Evolutionary conservation across 2,329 filamentous ascomycete genomes (phyloP).

Genomic region (Cercospora zeina): DNA sequence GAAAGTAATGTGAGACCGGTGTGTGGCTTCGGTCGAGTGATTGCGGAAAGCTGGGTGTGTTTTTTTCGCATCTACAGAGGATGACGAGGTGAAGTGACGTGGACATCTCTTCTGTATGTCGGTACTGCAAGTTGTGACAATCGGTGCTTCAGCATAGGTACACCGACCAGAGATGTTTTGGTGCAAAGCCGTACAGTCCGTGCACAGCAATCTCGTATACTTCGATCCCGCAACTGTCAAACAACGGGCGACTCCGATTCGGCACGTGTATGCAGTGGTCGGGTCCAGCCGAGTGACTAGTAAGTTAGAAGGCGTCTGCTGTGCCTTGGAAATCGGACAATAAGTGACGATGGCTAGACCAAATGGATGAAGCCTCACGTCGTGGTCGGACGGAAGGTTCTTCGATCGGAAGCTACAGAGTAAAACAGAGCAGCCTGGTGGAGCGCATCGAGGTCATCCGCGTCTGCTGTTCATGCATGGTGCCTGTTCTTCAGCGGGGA

Average conservation of each 20-base stretch:
- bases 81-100: too few species aligned
- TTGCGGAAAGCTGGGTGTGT: not conserved
- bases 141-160: too few species aligned
- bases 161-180: not conserved
- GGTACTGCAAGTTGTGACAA: too few species aligned
- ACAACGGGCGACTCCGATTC: not conserved
- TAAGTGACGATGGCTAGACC: too few species aligned
- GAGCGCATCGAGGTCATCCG: not conserved
- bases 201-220: not conserved
- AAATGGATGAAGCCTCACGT: too few species aligned
- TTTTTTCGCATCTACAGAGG: too few species aligned
- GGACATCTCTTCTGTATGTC: too few species aligned
- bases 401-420: not conserved
- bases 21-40: conserved; percentile 1
- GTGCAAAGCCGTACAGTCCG: not conserved
- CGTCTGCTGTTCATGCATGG: not conserved
- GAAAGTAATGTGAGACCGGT: not conserved
- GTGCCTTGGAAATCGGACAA: not conserved
- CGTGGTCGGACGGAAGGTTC: not conserved
- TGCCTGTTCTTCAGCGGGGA: not conserved
- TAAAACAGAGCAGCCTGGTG: not conserved
- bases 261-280: not conserved
- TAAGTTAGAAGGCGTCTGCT: not conserved
- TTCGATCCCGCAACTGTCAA: not conserved
- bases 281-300: not conserved